Evolutionary conservation across 192 early-diverging fungal genomes (phyloP).

Genomic region (Coemansia sp.): DNA sequence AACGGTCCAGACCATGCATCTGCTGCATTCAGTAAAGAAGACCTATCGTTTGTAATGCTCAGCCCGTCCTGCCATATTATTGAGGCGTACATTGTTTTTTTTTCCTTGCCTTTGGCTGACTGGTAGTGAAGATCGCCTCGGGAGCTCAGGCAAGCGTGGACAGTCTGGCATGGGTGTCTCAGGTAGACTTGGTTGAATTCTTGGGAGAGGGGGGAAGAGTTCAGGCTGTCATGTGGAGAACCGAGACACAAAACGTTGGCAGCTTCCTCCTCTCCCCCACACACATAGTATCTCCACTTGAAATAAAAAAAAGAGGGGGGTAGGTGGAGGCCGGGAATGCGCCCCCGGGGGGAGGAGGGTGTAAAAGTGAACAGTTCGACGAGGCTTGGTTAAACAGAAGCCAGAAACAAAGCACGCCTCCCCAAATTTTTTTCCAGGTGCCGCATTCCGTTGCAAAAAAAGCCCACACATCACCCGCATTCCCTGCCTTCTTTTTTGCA

Average conservation of each 20-base stretch:
- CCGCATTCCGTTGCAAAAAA: slow-evolving; percentile 1
- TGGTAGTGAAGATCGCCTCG: not conserved
- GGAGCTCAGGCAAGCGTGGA: not conserved
- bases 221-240: slow-evolving; percentile 3
- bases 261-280: not conserved
- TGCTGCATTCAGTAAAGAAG: not conserved
- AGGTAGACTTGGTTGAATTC: not conserved
- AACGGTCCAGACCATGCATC: slow-evolving; percentile 11
- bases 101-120: not conserved
- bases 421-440: not conserved
- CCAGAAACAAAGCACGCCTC: slow-evolving; percentile 8
- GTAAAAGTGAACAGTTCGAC: not conserved
- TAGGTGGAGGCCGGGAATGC: slow-evolving; percentile 9
- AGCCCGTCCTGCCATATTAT: not conserved
- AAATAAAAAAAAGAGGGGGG: not conserved
- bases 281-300: not conserved
- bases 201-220: not conserved
- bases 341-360: not conserved
- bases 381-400: slow-evolving; percentile 1
- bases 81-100: slow-evolving; percentile 2
- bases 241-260: slow-evolving; percentile 7
- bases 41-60: not conserved
- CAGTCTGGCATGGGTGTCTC: not conserved
- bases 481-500: slow-evolving; percentile 3
- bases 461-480: not conserved